phyloP scores from a whole-genome alignment of 2,329 filamentous ascomycete species.

The Gnomoniopsis sp. region DNA sequence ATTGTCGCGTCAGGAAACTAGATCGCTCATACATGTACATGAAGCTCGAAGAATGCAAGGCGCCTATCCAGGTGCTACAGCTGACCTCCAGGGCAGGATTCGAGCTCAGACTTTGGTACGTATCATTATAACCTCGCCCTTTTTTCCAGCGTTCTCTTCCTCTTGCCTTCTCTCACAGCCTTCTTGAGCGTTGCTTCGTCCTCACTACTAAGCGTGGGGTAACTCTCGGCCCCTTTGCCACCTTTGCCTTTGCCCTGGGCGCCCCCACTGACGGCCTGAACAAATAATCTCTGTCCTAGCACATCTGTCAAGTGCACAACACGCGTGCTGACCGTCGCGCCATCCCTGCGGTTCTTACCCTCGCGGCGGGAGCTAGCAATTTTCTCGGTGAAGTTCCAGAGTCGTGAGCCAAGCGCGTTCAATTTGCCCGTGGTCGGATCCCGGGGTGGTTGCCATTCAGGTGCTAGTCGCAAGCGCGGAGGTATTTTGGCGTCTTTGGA shows the following conservation, averaged over 20 bases:
- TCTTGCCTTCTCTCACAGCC: constrained; percentile 43
- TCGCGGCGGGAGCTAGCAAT: constrained; percentile 81
- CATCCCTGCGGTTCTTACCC: constrained; percentile 94
- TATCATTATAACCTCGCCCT: constrained; percentile 45
- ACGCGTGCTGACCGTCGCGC: constrained; percentile 78
- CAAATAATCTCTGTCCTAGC: constrained; percentile 69
- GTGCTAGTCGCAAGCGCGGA: constrained; percentile 63
- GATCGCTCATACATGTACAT: background rate
- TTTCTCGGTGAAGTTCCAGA: constrained; percentile 90
- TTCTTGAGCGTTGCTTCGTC: constrained; percentile 43
- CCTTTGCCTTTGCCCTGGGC: constrained; percentile 26
- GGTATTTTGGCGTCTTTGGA: constrained; percentile 61
- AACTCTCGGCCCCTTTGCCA: constrained; percentile 29
- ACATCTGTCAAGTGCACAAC: constrained; percentile 75
- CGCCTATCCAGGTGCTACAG: background rate
- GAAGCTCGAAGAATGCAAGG: background rate
- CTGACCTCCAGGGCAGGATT: too few species aligned
- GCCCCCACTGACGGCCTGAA: constrained; percentile 43
- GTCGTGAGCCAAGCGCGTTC: constrained; percentile 60
- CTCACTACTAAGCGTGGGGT: constrained; percentile 44
- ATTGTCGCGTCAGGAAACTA: background rate
- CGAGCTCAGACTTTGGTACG: too few species aligned
- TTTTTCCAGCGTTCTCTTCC: constrained; percentile 46
- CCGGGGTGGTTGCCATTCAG: constrained; percentile 71
- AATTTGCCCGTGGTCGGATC: constrained; percentile 60